Percentiles rank a stretch among this genome's conserved stretches.
phyloP scores from a whole-genome alignment of 2,329 filamentous ascomycete species.

The Blastomyces parvus region DNA sequence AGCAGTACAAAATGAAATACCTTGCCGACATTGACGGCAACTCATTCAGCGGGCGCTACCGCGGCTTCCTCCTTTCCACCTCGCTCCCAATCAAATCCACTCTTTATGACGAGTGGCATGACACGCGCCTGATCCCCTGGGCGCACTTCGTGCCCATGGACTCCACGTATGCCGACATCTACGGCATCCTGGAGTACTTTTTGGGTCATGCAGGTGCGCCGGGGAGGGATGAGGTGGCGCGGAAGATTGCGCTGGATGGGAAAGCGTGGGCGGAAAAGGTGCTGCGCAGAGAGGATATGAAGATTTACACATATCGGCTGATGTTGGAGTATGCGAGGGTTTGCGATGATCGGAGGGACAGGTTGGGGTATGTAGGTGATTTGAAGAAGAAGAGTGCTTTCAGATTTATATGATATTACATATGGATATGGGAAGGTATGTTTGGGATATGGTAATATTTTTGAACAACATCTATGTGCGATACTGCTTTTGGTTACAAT shows the following conservation, averaged over 20 bases:
- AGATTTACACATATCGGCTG: constrained; percentile 58
- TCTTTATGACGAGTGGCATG: constrained; percentile 72
- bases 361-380: constrained; percentile 16
- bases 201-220: constrained; percentile 45
- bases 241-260: constrained; percentile 56
- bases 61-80: constrained; percentile 59
- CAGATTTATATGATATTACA: not conserved
- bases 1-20: constrained; percentile 52
- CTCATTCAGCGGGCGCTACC: constrained; percentile 58
- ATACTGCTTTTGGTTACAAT: not conserved
- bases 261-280: constrained; percentile 60
- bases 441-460: not conserved
- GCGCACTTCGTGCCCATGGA: constrained; percentile 75
- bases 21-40: constrained; percentile 70
- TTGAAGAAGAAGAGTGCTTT: not conserved
- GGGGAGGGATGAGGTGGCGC: constrained; percentile 46
- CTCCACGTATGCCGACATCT: constrained; percentile 61
- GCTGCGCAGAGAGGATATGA: constrained; percentile 62
- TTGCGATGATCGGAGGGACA: constrained; percentile 20
- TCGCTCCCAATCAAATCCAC: constrained; percentile 68
- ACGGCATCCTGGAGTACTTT: constrained; percentile 65
- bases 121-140: constrained; percentile 63
- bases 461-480: not conserved
- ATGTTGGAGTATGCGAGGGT: constrained; percentile 55
- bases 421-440: too few relatives aligned